A percentile compares a stretch with the other conserved stretches of the same genome.
phyloP scores from a whole-genome alignment of 2,329 filamentous ascomycete species.

The Alternaria rosae region DNA sequence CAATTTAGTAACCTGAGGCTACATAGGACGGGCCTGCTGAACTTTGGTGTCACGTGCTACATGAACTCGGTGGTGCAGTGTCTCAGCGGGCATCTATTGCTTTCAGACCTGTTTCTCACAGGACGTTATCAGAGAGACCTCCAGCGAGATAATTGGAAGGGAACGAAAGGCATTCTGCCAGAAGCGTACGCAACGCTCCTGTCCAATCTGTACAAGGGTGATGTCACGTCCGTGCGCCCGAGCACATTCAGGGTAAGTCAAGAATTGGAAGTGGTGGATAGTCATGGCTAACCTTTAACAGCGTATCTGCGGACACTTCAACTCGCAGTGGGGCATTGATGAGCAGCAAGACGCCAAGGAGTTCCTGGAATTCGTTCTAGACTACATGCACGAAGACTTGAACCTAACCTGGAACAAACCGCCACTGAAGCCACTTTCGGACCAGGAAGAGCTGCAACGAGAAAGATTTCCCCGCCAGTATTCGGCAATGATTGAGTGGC shows the following conservation, averaged over 20 bases:
- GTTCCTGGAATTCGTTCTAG: conserved; percentile 82
- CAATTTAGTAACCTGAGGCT: conserved; percentile 57
- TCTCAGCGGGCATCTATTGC: conserved; percentile 72
- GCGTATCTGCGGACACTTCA: conserved; percentile 69
- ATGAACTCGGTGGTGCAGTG: conserved; percentile 91
- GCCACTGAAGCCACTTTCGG: conserved; percentile 65
- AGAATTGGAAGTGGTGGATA: neutral
- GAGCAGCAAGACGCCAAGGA: conserved; percentile 92
- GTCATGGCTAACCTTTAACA: conserved; percentile 23
- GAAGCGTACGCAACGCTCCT: conserved; percentile 69
- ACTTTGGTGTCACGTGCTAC: conserved; percentile 86
- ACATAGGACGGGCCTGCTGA: conserved; percentile 76
- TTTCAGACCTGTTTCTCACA: conserved; percentile 70
- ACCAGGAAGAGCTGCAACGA: conserved; percentile 66
- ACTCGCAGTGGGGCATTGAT: conserved; percentile 73
- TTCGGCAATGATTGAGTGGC: conserved; percentile 79
- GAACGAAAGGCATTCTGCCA: conserved; percentile 67
- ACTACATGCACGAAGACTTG: conserved; percentile 85
- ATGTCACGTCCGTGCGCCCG: conserved; percentile 56
- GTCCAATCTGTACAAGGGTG: conserved; percentile 68
- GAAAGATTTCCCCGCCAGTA: conserved; percentile 68
- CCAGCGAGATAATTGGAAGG: conserved; percentile 69
- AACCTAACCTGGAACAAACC: conserved; percentile 70
- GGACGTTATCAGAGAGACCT: conserved; percentile 68
- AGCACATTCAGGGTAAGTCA: conserved; percentile 54